Base-by-base conservation (phyloP, 805 yeast genomes). In the Scheffersomyces stipitis region DNA sequence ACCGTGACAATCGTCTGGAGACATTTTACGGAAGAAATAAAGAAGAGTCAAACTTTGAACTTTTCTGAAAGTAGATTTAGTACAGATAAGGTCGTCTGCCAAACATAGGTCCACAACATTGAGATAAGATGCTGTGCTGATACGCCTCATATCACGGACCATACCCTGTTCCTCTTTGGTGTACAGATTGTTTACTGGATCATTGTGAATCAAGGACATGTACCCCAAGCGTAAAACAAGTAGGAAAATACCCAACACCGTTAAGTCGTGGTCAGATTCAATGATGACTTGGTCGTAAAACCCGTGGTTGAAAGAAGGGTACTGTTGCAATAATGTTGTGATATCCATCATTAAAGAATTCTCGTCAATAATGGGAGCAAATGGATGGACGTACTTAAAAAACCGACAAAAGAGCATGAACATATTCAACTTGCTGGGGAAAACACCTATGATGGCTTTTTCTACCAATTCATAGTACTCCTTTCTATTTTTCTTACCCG, bases 1-100 rank as follows among this genome's bases (percentile, higher is more conserved):
- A 1, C 75, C 73, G 39, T 59, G 69, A 37, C 67, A 57, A 44
- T 70, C 74, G 36, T 64, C 63, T 1, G 75, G 75, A 9, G 64
- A 58, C 10, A 68, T 64, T 26, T 51, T 54, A 14, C 66, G 39
- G 43, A 66, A 69, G 36, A 59, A 64, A 36, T 60, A 53, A 9
- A 61, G 38, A 15, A 66, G 51, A 8, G 60, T 45, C 36, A 66
- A 51, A 3, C 59, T 38, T 41, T 69, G 75, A 2, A 70, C 64
- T 26, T 58, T 44, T 37, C 60, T 58, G 34, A 69, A 51, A 4
- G 67, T 49, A 15, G 70, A 60, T 45, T 60, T 62, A 15, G 49
- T 41, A 1, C 55, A 49, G 8, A 58, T 49, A 16, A 47, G 52
- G 22, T 57, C 54, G 28, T 64, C 69, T 3, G 64, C 54, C 15